Conservation (phyloP, 2,329 filamentous ascomycete genomes). For the Xylaria polymorpha region DNA sequence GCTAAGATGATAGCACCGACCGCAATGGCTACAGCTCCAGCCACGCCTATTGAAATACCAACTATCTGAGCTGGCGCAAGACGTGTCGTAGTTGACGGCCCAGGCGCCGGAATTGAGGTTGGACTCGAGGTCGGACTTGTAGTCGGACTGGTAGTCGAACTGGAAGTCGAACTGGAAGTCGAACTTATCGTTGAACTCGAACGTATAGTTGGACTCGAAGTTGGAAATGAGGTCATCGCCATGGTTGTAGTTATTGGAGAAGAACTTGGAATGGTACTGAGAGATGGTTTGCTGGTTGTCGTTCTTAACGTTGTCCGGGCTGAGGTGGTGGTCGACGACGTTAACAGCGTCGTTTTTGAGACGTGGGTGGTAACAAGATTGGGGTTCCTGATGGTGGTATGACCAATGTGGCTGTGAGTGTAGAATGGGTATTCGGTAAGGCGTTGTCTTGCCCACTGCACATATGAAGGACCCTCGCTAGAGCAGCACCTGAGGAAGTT, state of each 20-base stretch:
- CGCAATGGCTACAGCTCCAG: conserved; percentile 61
- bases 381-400: conserved; percentile 44
- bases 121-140: neutral
- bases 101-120: conserved; percentile 21
- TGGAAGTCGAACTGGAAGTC: conserved; percentile 11
- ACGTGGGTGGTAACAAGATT: conserved; percentile 38
- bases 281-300: conserved; percentile 21
- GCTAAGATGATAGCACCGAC: conserved; percentile 61
- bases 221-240: conserved; percentile 27
- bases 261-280: conserved; percentile 20
- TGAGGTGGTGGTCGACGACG: conserved; percentile 20
- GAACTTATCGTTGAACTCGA: conserved; percentile 2
- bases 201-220: conserved; percentile 8
- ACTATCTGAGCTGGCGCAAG: conserved; percentile 61
- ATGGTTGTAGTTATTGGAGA: conserved; percentile 15
- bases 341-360: conserved; percentile 24
- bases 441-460: conserved; percentile 65
- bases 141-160: neutral
- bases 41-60: conserved; percentile 68
- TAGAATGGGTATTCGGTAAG: conserved; percentile 66
- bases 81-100: conserved; percentile 27
- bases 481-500: conserved; percentile 39
- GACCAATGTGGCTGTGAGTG: conserved; percentile 68
- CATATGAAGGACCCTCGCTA: conserved; percentile 63
- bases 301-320: conserved; percentile 31